These are phyloP conservation scores for Verticillium isaacii DNA, from an alignment of 2,329 filamentous ascomycete species.

Conservation along the genomic window DNA sequence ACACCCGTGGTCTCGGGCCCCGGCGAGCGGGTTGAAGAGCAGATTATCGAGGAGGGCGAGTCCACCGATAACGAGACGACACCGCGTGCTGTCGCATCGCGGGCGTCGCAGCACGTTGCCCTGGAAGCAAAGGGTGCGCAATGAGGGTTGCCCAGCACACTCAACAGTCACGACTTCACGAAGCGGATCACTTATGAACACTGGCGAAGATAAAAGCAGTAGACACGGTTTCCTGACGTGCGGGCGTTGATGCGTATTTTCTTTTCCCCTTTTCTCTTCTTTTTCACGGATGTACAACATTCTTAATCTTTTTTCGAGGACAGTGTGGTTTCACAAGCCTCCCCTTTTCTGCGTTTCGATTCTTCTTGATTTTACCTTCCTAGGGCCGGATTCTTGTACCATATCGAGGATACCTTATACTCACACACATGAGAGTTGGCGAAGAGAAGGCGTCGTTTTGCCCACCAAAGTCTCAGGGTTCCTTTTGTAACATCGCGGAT, in stretches of 20 bases:
- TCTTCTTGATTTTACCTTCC: neutral
- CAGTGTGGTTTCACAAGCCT: neutral
- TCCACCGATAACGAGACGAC: slow-evolving; percentile 1
- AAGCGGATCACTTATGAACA: slow-evolving; percentile 3
- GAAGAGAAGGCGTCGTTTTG: neutral
- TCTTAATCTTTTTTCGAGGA: neutral
- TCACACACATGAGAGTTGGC: neutral
- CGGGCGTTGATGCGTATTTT: slow-evolving; percentile 1
- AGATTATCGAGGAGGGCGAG: slow-evolving; percentile 26
- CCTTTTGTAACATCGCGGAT: neutral
- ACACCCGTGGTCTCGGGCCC: slow-evolving; percentile 41
- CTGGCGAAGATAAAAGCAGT: neutral
- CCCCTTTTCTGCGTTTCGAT: neutral
- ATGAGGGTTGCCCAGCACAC: neutral
- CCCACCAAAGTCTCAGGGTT: neutral
- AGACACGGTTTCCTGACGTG: neutral
- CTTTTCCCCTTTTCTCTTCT: neutral
- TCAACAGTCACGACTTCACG: slow-evolving; percentile 6
- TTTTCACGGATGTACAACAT: neutral
- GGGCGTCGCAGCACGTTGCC: slow-evolving; percentile 1
- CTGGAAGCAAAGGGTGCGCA: neutral
- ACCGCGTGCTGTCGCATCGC: slow-evolving; percentile 1
- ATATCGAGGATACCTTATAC: neutral
- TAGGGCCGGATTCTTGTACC: neutral
- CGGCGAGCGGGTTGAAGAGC: slow-evolving; percentile 40